A percentile compares a stretch with the other conserved stretches of the same genome.
Conservation (phyloP, 495 filamentous ascomycete species). For the Antarctomyces pellizariae region DNA sequence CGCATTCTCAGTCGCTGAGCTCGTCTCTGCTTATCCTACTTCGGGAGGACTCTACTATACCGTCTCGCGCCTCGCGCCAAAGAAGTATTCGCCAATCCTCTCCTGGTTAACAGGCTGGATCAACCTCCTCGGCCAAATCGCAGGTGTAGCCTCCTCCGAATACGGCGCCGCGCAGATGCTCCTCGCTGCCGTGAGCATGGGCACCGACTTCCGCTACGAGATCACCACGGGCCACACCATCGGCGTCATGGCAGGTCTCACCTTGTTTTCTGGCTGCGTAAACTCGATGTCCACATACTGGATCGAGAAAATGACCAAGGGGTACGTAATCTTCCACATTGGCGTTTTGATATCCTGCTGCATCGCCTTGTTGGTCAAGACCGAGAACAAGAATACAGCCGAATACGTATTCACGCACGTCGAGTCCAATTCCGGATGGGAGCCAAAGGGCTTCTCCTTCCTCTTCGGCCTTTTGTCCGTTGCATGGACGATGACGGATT, state of each 20-base stretch:
- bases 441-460: conserved; percentile 38
- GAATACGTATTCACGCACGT: conserved; percentile 41
- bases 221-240: conserved; percentile 29
- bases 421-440: conserved; percentile 35
- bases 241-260: conserved; percentile 35
- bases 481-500: conserved; percentile 40
- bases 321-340: conserved; percentile 42
- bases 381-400: conserved; percentile 32
- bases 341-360: conserved; percentile 30
- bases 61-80: conserved; percentile 18
- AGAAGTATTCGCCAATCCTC: conserved; percentile 20
- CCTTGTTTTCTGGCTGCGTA: conserved; percentile 27
- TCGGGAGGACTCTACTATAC: conserved; percentile 30
- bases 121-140: conserved; percentile 41
- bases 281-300: conserved; percentile 37
- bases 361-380: conserved; percentile 33
- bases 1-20: conserved; percentile 30
- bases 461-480: conserved; percentile 46
- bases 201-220: conserved; percentile 26
- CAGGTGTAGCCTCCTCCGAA: conserved; percentile 39
- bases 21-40: conserved; percentile 33
- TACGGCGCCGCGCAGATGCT: conserved; percentile 47
- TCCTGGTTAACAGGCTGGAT: conserved; percentile 38
- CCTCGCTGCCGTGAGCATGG: conserved; percentile 40
- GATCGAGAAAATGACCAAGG: conserved; percentile 40